Evolutionary conservation across 805 yeast genomes (phyloP), one percentile per base, ranked within the genome.

Genomic region (Hanseniaspora mollemarum): DNA sequence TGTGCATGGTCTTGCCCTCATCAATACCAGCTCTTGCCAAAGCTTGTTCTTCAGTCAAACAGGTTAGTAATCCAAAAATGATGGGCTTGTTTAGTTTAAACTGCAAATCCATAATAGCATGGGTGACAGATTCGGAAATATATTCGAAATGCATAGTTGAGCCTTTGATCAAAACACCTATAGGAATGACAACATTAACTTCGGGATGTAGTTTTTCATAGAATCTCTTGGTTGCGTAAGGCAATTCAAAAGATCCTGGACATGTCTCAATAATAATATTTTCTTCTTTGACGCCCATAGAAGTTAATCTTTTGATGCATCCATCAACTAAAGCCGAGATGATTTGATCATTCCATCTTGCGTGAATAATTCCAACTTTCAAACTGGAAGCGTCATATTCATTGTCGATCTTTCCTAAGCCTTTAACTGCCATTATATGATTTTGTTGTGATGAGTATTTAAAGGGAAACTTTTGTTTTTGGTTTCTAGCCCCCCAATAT

Each of bases 91-190:
- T 67, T 43, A 83, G 64, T 46, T 76, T 74, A 54, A 80, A 78
- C 66, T 87, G 94, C 59, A 87, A 67, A 55, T 72, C 71, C 96
- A 90, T 88, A 58, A 92, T 71, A 49, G 84, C 90, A 56, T 81
- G 78, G 9, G 96, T 80, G 18, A 83, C 86, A 2, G 95, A 70
- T 54, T 92, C 97, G 63, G 95, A 83, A 59, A 92, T 92, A 70
- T 90, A 92, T 69, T 92, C 98, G 64, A 92, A 92, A 70, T 92
- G 98, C 95, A 87, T 87, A 33, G 97, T 92, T 35, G 88, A 80
- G 50, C 98, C 98, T 70, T 92, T 92, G 69, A 92, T 90, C 61
- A 92, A 73, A 35, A 84, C 88, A 52, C 98, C 98, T 59, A 92
- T 87, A 50, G 97, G 88, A 53, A 92, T 85, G 35, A 90, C 76